phyloP scores from a whole-genome alignment of 2,329 filamentous ascomycete genomes.

The Trichoderma sp. region DNA sequence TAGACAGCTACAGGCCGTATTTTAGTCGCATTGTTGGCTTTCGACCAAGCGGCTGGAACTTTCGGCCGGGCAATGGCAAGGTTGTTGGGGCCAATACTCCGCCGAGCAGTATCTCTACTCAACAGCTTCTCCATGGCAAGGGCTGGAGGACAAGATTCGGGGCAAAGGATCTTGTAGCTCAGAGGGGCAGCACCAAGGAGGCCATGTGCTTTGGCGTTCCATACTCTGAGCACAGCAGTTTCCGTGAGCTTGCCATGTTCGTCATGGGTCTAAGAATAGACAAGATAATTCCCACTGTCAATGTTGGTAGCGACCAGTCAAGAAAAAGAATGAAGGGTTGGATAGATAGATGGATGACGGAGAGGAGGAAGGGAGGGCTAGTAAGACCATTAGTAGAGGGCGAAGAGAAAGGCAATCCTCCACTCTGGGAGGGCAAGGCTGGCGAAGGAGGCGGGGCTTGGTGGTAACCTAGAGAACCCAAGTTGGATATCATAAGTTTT shows the following conservation, averaged over 20 bases:
- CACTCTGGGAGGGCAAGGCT: slow-evolving; percentile 45
- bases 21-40: slow-evolving; percentile 90
- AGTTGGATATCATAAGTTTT: slow-evolving; percentile 14
- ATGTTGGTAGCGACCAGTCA: slow-evolving; percentile 63
- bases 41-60: slow-evolving; percentile 92
- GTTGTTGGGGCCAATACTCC: slow-evolving; percentile 57
- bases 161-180: slow-evolving; percentile 71
- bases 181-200: slow-evolving; percentile 79
- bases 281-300: slow-evolving; percentile 90
- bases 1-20: slow-evolving; percentile 74
- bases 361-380: slow-evolving; percentile 58
- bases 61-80: slow-evolving; percentile 63
- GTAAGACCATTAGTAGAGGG: slow-evolving; percentile 48
- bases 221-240: slow-evolving; percentile 94
- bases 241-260: slow-evolving; percentile 92
- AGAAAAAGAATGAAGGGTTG: slow-evolving; percentile 64
- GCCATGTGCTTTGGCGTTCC: slow-evolving; percentile 91
- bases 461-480: slow-evolving; percentile 36
- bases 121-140: slow-evolving; percentile 56
- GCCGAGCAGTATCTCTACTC: slow-evolving; percentile 52
- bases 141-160: slow-evolving; percentile 77
- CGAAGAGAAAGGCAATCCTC: slow-evolving; percentile 34
- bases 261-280: slow-evolving; percentile 84
- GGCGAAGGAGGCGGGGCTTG: slow-evolving; percentile 43
- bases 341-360: slow-evolving; percentile 63